Conservation (phyloP, 805 yeast genomes). For the Candida berthetii region DNA sequence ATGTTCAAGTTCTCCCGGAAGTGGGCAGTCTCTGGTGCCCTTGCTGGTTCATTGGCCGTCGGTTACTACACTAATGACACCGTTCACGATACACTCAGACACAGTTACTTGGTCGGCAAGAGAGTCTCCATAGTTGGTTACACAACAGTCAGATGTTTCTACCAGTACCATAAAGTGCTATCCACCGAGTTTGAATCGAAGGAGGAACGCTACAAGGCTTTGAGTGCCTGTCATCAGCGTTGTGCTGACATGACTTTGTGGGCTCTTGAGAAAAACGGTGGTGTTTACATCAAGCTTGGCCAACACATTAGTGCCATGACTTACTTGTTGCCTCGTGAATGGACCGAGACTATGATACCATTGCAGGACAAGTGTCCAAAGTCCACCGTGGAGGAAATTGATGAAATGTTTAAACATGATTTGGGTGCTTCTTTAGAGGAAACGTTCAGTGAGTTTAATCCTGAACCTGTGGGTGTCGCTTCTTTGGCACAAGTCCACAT, state of each 20-base stretch:
- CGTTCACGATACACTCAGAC: conserved; percentile 48
- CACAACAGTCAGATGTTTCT: conserved; percentile 72
- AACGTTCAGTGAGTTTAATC: conserved; percentile 59
- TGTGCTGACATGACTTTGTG: conserved; percentile 76
- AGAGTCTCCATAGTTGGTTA: conserved; percentile 57
- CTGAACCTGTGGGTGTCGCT: conserved; percentile 87
- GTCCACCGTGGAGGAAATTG: conserved; percentile 65
- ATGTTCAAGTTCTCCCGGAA: not conserved
- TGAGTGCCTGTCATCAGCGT: conserved; percentile 59
- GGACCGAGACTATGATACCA: conserved; percentile 95
- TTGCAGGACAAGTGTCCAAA: conserved; percentile 87
- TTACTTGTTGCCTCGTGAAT: conserved; percentile 82
- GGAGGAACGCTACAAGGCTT: conserved; percentile 44
- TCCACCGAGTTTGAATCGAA: conserved; percentile 32
- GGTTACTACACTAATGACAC: conserved; percentile 6
- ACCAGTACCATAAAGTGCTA: conserved; percentile 56
- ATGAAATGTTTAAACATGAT: conserved; percentile 61
- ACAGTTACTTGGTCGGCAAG: conserved; percentile 43
- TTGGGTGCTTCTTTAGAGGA: conserved; percentile 56
- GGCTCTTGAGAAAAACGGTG: conserved; percentile 85
- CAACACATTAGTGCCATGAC: conserved; percentile 93
- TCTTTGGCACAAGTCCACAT: conserved; percentile 93
- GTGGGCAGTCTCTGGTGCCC: not conserved
- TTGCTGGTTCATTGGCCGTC: not conserved
- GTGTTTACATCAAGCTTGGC: conserved; percentile 89